Evolutionary conservation across 306 rosid species (phyloP).

Genomic region (Mucuna pruriens): DNA sequence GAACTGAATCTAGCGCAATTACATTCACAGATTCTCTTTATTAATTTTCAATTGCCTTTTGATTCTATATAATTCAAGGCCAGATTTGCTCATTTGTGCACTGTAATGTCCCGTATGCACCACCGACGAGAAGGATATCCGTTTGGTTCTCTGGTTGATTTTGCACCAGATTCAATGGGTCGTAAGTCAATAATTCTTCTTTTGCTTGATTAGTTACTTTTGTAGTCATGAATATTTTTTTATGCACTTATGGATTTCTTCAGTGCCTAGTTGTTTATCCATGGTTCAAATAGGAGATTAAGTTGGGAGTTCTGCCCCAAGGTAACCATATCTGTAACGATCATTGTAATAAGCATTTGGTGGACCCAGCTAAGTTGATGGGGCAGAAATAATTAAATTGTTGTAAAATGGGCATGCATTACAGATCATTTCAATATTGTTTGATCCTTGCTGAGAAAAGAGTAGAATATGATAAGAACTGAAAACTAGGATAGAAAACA

Average conservation of each 20-base stretch:
- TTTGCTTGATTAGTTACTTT: constrained; percentile 27
- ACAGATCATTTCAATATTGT: neutral
- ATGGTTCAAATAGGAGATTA: neutral
- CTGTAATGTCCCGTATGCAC: constrained; percentile 99
- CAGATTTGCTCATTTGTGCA: constrained; percentile 99
- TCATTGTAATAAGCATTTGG: constrained; percentile 9
- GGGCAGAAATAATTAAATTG: constrained; percentile 19
- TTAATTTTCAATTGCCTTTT: constrained; percentile 32
- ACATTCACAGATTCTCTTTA: constrained; percentile 11
- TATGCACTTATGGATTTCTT: constrained; percentile 1
- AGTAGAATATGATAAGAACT: constrained; percentile 34
- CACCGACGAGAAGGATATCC: constrained; percentile 98
- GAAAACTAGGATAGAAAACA: constrained; percentile 7
- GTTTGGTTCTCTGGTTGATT: constrained; percentile 97
- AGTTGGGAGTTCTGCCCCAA: constrained; percentile 29
- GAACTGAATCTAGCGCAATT: constrained; percentile 4
- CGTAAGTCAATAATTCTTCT: constrained; percentile 68
- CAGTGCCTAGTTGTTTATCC: neutral
- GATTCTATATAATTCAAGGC: constrained; percentile 69
- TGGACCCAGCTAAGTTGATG: constrained; percentile 12
- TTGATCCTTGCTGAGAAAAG: constrained; percentile 18
- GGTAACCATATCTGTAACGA: neutral
- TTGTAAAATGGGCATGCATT: constrained; percentile 1
- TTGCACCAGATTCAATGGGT: constrained; percentile 92
- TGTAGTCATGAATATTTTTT: constrained; percentile 15